These are phyloP conservation scores for Lomentospora prolificans DNA, from an alignment of 2,329 filamentous ascomycete genomes.

Conservation along the genomic window DNA sequence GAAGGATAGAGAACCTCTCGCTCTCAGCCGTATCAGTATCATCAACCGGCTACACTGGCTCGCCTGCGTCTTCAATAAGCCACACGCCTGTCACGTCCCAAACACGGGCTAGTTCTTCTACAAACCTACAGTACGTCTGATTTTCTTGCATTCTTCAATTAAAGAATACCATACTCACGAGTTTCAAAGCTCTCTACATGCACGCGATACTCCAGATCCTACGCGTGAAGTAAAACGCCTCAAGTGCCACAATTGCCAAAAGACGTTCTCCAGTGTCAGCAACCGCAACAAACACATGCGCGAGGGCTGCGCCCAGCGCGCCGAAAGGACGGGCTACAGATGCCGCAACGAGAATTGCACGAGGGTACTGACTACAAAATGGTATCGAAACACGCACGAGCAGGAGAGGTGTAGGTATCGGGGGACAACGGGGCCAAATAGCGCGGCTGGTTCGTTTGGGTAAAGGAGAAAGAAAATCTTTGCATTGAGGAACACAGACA, in stretches of 20 bases:
- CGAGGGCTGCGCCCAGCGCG: conserved; percentile 16
- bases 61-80: not conserved
- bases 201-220: not conserved
- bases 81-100: not conserved
- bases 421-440: not conserved
- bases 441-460: not conserved
- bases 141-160: too few relatives aligned
- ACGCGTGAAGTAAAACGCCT: conserved; percentile 5
- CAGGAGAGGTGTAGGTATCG: conserved; percentile 17
- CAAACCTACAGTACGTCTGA: not conserved
- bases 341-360: conserved; percentile 18
- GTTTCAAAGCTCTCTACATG: too few relatives aligned
- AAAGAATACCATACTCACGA: too few relatives aligned
- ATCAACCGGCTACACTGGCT: not conserved
- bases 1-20: conserved; percentile 3
- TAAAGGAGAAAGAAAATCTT: too few relatives aligned
- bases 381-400: conserved; percentile 20
- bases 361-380: conserved; percentile 18
- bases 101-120: not conserved
- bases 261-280: conserved; percentile 20
- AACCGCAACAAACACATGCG: conserved; percentile 23
- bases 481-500: too few relatives aligned
- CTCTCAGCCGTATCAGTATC: conserved; percentile 2
- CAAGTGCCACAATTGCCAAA: conserved; percentile 17
- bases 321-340: conserved; percentile 14